phyloP scores from a whole-genome alignment of 306 rosid genomes.

The Clitoria ternatea region DNA sequence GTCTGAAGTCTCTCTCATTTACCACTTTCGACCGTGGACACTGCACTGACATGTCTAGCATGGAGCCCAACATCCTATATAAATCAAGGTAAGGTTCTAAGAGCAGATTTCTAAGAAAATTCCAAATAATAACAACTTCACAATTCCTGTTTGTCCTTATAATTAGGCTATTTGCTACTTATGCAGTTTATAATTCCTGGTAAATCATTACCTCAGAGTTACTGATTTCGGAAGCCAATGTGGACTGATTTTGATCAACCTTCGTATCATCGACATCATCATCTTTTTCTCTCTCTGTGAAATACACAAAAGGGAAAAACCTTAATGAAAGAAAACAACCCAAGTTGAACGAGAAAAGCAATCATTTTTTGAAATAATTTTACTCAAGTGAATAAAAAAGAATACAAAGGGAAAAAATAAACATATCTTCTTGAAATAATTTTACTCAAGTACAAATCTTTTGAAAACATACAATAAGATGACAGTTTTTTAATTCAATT shows the following conservation, averaged over 20 bases:
- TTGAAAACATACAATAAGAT: too few species aligned
- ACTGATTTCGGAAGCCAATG: conserved; percentile 47
- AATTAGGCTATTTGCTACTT: not conserved
- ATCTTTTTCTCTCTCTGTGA: conserved; percentile 42
- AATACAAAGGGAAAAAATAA: not conserved
- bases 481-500: too few species aligned
- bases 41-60: conserved; percentile 76
- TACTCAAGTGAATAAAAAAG: not conserved
- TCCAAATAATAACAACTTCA: not conserved
- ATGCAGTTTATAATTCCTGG: not conserved
- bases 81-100: conserved; percentile 24
- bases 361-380: not conserved
- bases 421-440: too few species aligned
- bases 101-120: too few species aligned
- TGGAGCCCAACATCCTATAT: conserved; percentile 76
- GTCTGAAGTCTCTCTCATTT: conserved; percentile 19
- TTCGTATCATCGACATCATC: conserved; percentile 31
- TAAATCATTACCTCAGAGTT: conserved; percentile 48
- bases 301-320: not conserved
- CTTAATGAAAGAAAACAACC: not conserved
- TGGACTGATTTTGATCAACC: conserved; percentile 39
- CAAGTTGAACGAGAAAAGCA: not conserved
- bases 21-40: conserved; percentile 80
- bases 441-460: too few species aligned
- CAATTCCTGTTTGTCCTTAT: not conserved